Evolutionary conservation across 257 asterid genomes (phyloP), one percentile per base, ranked within the genome.

Genomic region (Salvia splendens): DNA sequence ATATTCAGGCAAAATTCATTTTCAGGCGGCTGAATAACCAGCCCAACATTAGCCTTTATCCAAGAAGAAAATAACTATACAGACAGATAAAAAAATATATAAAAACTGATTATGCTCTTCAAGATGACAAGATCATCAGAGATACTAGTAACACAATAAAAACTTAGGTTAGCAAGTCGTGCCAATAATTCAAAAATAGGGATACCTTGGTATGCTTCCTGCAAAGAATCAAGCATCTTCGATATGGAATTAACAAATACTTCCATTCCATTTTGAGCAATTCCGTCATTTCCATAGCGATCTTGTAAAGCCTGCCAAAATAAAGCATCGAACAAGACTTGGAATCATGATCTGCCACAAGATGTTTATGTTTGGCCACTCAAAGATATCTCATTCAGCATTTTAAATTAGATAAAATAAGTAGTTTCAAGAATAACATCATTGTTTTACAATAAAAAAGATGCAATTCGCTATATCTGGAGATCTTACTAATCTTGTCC

Each of bases 211-310:
- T 83, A 86, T 51, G 89, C 83, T 28, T 69, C 77, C 75, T 73
- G 88, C 64, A 90, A 67, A 71, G 87, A 82, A 66, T 81, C 85
- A 67, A 90, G 88, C 64, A 84, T 77, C 79, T 84, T 90, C 12
- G 89, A 79, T 69, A 93, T 81, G 79, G 91, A 76, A 63, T 70
- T 69, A 74, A 82, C 68, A 72, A 85, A 81, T 67, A 93, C 77
- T 76, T 84, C 86, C 58, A 82, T 38, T 70, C 91, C 97, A 72
- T 80, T 68, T 76, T 79, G 71, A 46, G 78, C 79, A 64, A 82
- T 71, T 65, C 84, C 85, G 70, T 75, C 96, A 38, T 77, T 71
- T 61, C 96, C 96, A 76, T 85, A 80, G 16, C 59, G 78, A 69
- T 77, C 90, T 81, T 65, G 81, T 77, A 93, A 79, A 77, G 77